Evolutionary conservation across 2,329 filamentous ascomycete genomes (phyloP), one percentile per base, ranked within the genome.

Genomic region (Didymella sp.): DNA sequence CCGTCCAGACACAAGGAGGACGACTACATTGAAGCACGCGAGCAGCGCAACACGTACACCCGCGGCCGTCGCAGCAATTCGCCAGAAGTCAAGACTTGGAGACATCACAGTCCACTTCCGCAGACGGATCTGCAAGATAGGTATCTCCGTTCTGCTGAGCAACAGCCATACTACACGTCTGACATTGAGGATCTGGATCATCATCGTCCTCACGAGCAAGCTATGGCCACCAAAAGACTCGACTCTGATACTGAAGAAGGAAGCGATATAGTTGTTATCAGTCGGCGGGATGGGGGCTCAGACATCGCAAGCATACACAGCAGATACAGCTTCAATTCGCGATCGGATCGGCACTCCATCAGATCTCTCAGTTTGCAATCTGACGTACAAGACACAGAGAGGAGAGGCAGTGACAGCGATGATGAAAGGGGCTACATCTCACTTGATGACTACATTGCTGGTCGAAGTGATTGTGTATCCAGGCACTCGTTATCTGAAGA

Each of bases 391-490:
- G 35, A 24, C 3, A 17, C 19, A 24, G 30, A 19, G 9, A 15
- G 6, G 25, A 49, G 31, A 11, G 30, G n/a, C 3, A 51, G 48
- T 40, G 43, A 24, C 2, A 56, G 53, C 12, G 53, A 56, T 6
- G 24, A 21, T 15, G 54, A 57, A 13, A 48, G 37, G 19, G 54
- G 47, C 6, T 57, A 57, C 17, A 57, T 57, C 38, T 51, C 43
- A 12, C 54, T 51, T 2, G 54, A 57, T 8, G 54, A 47, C 3
- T 48, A 57, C 7, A 57, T 57, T 6, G 40, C 21, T 2, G 41
- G 40, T 8, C 8, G 42, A 8, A 56, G 53, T 38, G 53, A 51
- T 22, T 56, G 47, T 13, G 33, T 40, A 4, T 44, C 49, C 2
- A 24, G 8, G 7, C 30, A 24, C 11, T 33, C 13, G 37, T 17